Percentiles rank a stretch among this genome's conserved stretches.
Conservation (phyloP, 805 yeast genomes). For the Saccharomycopsis sp. region DNA sequence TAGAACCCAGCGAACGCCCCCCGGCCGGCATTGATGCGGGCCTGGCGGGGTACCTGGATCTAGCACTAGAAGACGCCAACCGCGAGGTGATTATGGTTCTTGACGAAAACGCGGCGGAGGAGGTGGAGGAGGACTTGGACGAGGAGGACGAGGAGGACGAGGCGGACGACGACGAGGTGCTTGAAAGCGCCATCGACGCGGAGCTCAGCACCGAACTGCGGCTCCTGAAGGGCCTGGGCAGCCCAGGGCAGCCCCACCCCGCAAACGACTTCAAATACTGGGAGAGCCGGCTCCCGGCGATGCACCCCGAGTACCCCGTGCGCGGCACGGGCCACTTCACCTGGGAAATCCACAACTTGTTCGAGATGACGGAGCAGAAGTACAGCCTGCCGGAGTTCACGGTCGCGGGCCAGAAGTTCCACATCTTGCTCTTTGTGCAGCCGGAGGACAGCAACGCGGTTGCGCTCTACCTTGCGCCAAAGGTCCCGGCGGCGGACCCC, state of each 20-base stretch:
- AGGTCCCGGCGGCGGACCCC: conserved; percentile 30
- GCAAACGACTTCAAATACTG: background rate
- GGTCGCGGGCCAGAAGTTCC: conserved; percentile 62
- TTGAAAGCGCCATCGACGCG: too few species aligned
- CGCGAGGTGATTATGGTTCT: conserved; percentile 6
- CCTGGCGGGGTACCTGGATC: background rate
- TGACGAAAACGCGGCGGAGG: conserved; percentile 7
- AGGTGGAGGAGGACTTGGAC: conserved; percentile 6
- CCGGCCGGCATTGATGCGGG: background rate
- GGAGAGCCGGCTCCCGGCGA: background rate
- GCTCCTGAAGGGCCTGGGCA: background rate
- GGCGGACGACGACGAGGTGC: background rate
- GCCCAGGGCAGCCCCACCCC: background rate
- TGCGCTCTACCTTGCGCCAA: conserved; percentile 78
- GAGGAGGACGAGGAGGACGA: conserved; percentile 4
- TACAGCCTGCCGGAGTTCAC: conserved; percentile 38
- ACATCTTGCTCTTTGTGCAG: conserved; percentile 67
- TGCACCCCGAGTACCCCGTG: conserved; percentile 27
- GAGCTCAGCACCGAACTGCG: too few species aligned
- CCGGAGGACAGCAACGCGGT: conserved; percentile 57
- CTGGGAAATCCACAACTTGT: conserved; percentile 34
- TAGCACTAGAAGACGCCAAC: background rate
- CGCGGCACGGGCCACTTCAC: conserved; percentile 30
- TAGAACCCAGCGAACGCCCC: too few species aligned
- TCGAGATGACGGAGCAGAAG: conserved; percentile 25